A percentile compares a stretch with the other conserved stretches of the same genome.
Evolutionary conservation across 306 rosid genomes (phyloP).

Genomic region (Hippophae rhamnoides): DNA sequence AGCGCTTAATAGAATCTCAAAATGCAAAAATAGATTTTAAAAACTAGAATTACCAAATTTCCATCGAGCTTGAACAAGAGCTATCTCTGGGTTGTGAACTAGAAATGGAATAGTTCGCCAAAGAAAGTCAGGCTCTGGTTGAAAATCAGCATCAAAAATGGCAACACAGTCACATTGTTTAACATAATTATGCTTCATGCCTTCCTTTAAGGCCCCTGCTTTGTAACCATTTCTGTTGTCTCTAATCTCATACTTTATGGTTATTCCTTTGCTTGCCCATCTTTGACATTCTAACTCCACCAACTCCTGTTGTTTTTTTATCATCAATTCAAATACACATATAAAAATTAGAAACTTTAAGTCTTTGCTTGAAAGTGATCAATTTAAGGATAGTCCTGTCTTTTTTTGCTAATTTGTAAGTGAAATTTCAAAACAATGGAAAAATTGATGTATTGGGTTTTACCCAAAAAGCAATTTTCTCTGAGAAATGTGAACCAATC

Average conservation of each 20-base stretch:
- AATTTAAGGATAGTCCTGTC: too few relatives aligned
- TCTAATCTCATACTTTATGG: constrained; percentile 82
- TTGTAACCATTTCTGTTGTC: constrained; percentile 79
- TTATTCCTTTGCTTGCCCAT: constrained; percentile 77
- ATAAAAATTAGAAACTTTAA: too few relatives aligned
- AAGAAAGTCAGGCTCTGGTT: constrained; percentile 79
- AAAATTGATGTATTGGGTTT: background rate
- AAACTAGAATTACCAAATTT: constrained; percentile 42
- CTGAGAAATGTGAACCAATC: background rate
- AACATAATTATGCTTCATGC: constrained; percentile 84
- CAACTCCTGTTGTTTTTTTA: constrained; percentile 34
- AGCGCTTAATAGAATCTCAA: background rate
- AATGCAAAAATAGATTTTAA: background rate
- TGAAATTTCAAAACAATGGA: background rate
- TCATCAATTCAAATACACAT: background rate
- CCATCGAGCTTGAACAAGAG: constrained; percentile 91
- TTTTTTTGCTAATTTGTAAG: too few relatives aligned
- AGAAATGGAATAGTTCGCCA: constrained; percentile 67
- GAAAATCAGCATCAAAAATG: constrained; percentile 91
- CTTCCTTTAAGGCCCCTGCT: constrained; percentile 86
- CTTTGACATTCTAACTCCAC: constrained; percentile 68
- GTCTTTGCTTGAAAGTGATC: too few relatives aligned
- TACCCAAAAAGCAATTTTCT: background rate
- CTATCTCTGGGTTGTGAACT: constrained; percentile 48
- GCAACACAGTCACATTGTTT: constrained; percentile 71